These are phyloP conservation scores for Hygrophila difformis DNA, from an alignment of 257 asterid species.

Conservation along the genomic window DNA sequence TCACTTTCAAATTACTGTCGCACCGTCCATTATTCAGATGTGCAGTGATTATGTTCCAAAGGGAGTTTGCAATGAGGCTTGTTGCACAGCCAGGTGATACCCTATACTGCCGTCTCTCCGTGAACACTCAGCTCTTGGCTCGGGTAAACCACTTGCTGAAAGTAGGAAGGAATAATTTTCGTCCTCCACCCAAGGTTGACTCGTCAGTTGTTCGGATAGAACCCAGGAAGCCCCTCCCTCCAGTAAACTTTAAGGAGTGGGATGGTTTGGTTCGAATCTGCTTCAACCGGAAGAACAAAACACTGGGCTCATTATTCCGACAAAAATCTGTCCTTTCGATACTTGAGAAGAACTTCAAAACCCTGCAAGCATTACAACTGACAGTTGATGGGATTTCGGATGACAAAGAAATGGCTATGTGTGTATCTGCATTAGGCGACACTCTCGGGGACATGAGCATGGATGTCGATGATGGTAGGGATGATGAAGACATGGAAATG, in stretches of 20 bases:
- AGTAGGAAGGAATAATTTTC: conserved; percentile 85
- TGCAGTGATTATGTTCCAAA: conserved; percentile 92
- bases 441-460: conserved; percentile 59
- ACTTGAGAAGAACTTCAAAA: conserved; percentile 83
- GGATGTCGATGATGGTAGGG: conserved; percentile 43
- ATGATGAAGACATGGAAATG: conserved; percentile 60
- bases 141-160: conserved; percentile 78
- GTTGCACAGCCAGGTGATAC: conserved; percentile 93
- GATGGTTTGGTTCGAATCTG: conserved; percentile 93
- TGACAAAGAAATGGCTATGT: conserved; percentile 42
- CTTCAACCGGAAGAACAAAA: conserved; percentile 81
- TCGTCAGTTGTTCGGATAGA: conserved; percentile 93
- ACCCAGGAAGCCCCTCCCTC: conserved; percentile 74
- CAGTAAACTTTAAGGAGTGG: conserved; percentile 91
- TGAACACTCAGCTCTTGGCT: conserved; percentile 78
- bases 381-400: conserved; percentile 31
- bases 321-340: conserved; percentile 54
- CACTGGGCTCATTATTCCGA: conserved; percentile 72
- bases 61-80: conserved; percentile 95
- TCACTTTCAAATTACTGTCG: conserved; percentile 72
- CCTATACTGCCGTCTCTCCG: conserved; percentile 90
- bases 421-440: conserved; percentile 67
- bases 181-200: conserved; percentile 98
- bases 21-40: conserved; percentile 90
- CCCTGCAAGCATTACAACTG: conserved; percentile 71